phyloP scores from a whole-genome alignment of 805 yeast genomes.

The Metschnikowia continentalis region DNA sequence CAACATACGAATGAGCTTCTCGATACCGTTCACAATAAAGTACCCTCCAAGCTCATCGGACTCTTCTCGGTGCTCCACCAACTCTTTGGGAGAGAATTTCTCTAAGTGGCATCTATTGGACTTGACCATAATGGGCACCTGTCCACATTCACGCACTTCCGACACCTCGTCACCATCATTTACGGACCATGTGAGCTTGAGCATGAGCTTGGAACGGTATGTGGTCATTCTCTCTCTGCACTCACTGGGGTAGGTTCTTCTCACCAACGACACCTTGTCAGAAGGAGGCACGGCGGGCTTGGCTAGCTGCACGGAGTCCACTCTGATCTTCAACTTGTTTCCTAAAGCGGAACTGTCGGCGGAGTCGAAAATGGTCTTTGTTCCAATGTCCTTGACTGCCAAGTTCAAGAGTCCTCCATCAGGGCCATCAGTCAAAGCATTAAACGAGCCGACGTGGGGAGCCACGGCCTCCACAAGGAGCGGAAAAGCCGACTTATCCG shows the following conservation, averaged over 20 bases:
- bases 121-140: conserved; percentile 84
- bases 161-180: conserved; percentile 80
- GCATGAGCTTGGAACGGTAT: conserved; percentile 71
- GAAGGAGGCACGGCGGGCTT: conserved; percentile 71
- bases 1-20: conserved; percentile 92
- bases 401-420: conserved; percentile 80
- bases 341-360: conserved; percentile 66
- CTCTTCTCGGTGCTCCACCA: conserved; percentile 80
- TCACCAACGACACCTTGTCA: conserved; percentile 72
- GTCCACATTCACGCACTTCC: conserved; percentile 88
- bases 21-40: conserved; percentile 94
- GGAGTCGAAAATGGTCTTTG: conserved; percentile 80
- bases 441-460: conserved; percentile 95
- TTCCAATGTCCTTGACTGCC: conserved; percentile 86
- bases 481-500: conserved; percentile 78
- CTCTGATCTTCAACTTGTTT: conserved; percentile 77
- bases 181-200: conserved; percentile 80
- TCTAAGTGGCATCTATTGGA: conserved; percentile 90
- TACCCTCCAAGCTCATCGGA: conserved; percentile 96
- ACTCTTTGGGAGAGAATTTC: conserved; percentile 73
- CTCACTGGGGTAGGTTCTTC: conserved; percentile 73
- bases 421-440: conserved; percentile 88
- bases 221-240: conserved; percentile 86
- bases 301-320: conserved; percentile 84
- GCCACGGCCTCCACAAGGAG: conserved; percentile 82